Evolutionary conservation across 2,329 filamentous ascomycete genomes (phyloP), one percentile per base, ranked within the genome.

Genomic region (Aaosphaeria arxii): DNA sequence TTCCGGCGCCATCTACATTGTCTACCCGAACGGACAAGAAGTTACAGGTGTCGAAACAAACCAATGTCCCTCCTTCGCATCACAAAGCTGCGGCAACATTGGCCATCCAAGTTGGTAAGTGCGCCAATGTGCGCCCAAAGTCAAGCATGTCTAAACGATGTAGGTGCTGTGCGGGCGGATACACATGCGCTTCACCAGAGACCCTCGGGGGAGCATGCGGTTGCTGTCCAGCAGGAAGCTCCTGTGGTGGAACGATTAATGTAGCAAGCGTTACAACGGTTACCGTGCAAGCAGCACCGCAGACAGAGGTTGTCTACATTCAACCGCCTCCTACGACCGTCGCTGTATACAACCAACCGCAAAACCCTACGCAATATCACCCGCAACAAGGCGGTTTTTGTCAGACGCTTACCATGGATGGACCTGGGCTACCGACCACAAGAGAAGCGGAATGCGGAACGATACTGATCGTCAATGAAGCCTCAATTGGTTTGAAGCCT

Each of bases 41-140:
- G 58, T 71, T 28, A 64, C 59, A 24, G 62, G 74, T 51, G 56
- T 64, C 49, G 53, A 52, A n/a, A 46, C 58, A 13, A 66, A 68
- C 43, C 54, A 56, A 45, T 71, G 69, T 48, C 69, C 69, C 28
- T 55, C 56, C 7, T 59, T 58, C 4, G 67, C 67, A n/a, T 65
- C 65, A 3, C 52, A 71, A 46, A 73, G 70, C 55, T 77, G 75
- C 55, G 67, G 64, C 40, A 67, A 61, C 30, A 72, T 77, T 42
- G 59, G 66, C 32, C 63, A 72, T 40, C 64, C 71, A 5, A 69
- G 71, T 45, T 77, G 72, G 75, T 76, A 55, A 53, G 70, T 35
- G 11, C 13, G 5, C 4, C 40, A 5, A 13, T 13, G 2, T 3
- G 6, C 11, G 29, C 29, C 24, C 9, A 38, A 45, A 11, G 24